These are phyloP conservation scores for Oldenlandia corymbosa DNA, from an alignment of 257 asterid species.

Conservation along the genomic window DNA sequence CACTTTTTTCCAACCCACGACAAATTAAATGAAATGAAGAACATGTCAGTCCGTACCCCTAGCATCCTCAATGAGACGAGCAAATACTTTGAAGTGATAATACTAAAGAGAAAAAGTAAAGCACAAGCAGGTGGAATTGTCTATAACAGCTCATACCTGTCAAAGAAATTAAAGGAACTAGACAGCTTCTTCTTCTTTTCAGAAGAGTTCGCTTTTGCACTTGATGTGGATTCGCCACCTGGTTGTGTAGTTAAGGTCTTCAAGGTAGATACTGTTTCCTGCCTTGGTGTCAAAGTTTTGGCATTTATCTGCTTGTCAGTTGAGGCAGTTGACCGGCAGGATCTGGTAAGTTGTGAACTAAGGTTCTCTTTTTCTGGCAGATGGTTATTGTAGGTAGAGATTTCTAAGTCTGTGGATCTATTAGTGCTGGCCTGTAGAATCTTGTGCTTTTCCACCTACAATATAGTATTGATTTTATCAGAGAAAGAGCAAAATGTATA, in stretches of 20 bases:
- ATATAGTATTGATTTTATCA: slow-evolving; percentile 14
- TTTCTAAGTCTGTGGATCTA: slow-evolving; percentile 24
- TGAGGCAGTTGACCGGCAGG: slow-evolving; percentile 24
- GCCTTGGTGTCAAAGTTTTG: slow-evolving; percentile 27
- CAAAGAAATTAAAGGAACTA: slow-evolving; percentile 49
- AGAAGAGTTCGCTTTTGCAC: slow-evolving; percentile 30
- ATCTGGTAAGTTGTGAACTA: slow-evolving; percentile 32
- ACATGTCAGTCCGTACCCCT: neutral
- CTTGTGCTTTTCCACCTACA: slow-evolving; percentile 84
- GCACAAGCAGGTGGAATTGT: slow-evolving; percentile 10
- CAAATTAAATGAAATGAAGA: neutral
- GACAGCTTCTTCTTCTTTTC: slow-evolving; percentile 48
- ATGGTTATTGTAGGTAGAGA: slow-evolving; percentile 26
- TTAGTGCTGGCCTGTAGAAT: slow-evolving; percentile 54
- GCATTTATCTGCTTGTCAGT: slow-evolving; percentile 29
- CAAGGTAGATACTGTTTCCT: slow-evolving; percentile 25
- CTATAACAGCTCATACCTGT: slow-evolving; percentile 46
- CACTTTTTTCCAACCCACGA: neutral
- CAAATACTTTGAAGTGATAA: too few species aligned
- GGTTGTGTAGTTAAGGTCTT: slow-evolving; percentile 25
- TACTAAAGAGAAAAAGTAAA: slow-evolving; percentile 6
- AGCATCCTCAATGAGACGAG: too few species aligned
- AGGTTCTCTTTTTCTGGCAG: slow-evolving; percentile 28
- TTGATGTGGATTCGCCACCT: slow-evolving; percentile 27
- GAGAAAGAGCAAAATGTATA: too few species aligned